These are phyloP conservation scores for Aureobasidium sp. DNA, from an alignment of 2,329 filamentous ascomycete species.

Conservation along the genomic window DNA sequence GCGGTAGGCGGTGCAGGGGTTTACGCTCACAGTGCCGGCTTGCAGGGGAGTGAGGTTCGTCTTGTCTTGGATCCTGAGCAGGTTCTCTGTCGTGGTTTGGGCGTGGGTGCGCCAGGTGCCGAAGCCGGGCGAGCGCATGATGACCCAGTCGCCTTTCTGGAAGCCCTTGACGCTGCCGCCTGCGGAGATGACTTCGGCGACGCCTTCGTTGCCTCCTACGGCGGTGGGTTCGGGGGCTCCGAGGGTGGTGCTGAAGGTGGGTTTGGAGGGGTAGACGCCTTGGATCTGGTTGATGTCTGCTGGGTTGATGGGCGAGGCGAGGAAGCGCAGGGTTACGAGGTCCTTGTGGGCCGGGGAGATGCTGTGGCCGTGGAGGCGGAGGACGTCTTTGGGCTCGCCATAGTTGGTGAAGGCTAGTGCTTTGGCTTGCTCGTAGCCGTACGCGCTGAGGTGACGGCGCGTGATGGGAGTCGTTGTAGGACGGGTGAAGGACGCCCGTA, in stretches of 20 bases:
- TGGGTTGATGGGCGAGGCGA: conserved; percentile 89
- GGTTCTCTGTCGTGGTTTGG: conserved; percentile 47
- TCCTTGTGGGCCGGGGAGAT: conserved; percentile 66
- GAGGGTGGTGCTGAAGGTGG: conserved; percentile 64
- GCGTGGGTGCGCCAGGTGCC: conserved; percentile 95
- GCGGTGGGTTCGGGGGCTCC: conserved; percentile 69
- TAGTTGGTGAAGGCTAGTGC: conserved; percentile 66
- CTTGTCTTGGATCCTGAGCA: conserved; percentile 63
- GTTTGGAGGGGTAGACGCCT: conserved; percentile 85
- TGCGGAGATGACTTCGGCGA: conserved; percentile 74
- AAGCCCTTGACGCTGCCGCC: conserved; percentile 55
- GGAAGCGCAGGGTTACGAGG: conserved; percentile 70
- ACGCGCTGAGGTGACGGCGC: conserved; percentile 45
- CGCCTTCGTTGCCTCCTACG: conserved; percentile 82
- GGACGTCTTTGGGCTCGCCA: conserved; percentile 65
- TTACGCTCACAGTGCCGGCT: conserved; percentile 81
- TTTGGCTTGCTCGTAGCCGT: conserved; percentile 79
- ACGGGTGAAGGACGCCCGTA: background rate
- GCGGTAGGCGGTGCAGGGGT: conserved; percentile 88
- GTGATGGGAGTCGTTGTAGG: background rate
- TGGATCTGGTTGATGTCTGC: conserved; percentile 98
- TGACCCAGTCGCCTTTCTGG: conserved; percentile 80
- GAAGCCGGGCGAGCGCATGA: conserved; percentile 72
- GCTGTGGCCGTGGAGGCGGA: conserved; percentile 63
- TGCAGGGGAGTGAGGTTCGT: conserved; percentile 65